Conservation (phyloP, 768 basidiomycete genomes). For the Pulveroboletus ravenelii region DNA sequence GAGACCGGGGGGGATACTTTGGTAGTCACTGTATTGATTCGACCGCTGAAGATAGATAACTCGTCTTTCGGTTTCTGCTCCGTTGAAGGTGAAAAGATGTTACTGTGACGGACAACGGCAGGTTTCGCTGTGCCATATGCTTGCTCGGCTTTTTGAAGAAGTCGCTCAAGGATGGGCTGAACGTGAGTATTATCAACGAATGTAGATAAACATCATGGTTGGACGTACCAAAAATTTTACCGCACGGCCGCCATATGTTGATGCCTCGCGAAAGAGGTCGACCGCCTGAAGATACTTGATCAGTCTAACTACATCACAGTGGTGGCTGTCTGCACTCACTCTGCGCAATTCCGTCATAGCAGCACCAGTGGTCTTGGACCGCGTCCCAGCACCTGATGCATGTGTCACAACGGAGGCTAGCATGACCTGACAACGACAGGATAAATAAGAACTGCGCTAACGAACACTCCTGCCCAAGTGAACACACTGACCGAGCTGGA, state of each 20-base stretch:
- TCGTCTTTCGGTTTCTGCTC: constrained; percentile 55
- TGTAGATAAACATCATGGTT: not conserved
- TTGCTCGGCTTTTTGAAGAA: constrained; percentile 57
- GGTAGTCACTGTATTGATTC: constrained; percentile 58
- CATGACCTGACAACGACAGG: constrained; percentile 50
- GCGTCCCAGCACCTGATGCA: constrained; percentile 39
- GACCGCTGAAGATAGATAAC: constrained; percentile 71
- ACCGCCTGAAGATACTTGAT: constrained; percentile 36
- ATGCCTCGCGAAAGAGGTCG: constrained; percentile 62
- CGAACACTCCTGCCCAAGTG: not conserved
- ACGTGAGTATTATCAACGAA: constrained; percentile 1
- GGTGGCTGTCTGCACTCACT: constrained; percentile 10
- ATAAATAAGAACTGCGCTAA: constrained; percentile 1
- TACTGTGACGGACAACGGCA: constrained; percentile 38
- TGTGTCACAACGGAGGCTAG: constrained; percentile 73
- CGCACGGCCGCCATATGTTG: constrained; percentile 58
- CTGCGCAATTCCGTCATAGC: constrained; percentile 60
- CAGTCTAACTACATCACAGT: not conserved
- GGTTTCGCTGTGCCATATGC: constrained; percentile 46
- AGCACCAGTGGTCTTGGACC: constrained; percentile 64
- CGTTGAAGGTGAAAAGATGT: constrained; percentile 55
- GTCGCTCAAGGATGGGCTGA: constrained; percentile 62
- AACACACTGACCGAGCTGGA: constrained; percentile 50
- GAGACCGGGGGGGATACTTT: constrained; percentile 31
- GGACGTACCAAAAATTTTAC: constrained; percentile 61